Conservation (phyloP, 257 asterid species). For the Anisodus acutangulus region DNA sequence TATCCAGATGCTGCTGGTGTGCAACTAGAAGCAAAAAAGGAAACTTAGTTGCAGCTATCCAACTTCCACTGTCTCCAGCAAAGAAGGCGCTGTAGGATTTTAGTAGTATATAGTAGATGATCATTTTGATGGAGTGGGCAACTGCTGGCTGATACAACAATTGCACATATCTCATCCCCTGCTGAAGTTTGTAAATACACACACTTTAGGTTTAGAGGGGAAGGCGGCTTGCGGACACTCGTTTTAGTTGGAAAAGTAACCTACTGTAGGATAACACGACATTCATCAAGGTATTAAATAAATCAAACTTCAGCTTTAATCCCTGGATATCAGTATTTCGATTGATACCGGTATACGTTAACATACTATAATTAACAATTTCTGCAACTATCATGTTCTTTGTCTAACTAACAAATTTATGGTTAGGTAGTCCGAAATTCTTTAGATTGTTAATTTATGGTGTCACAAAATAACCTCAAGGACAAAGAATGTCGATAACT, state of each 20-base stretch:
- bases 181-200: neutral
- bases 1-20: neutral
- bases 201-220: neutral
- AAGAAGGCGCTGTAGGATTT: neutral
- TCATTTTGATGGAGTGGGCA: constrained; percentile 25
- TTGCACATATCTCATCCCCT: neutral
- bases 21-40: constrained; percentile 15
- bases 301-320: constrained; percentile 15
- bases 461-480: neutral
- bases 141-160: neutral
- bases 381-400: neutral
- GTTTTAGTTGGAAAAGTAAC: constrained; percentile 19
- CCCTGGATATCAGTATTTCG: neutral
- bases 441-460: neutral
- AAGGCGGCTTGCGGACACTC: neutral
- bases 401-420: neutral
- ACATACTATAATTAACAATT: neutral
- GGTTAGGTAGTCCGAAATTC: neutral
- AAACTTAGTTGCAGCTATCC: neutral
- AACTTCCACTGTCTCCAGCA: constrained; percentile 1
- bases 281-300: neutral
- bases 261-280: constrained; percentile 5
- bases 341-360: neutral
- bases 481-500: neutral
- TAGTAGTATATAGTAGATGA: neutral